phyloP scores from a whole-genome alignment of 805 yeast genomes.

The Kodamaea kakaduensis region DNA sequence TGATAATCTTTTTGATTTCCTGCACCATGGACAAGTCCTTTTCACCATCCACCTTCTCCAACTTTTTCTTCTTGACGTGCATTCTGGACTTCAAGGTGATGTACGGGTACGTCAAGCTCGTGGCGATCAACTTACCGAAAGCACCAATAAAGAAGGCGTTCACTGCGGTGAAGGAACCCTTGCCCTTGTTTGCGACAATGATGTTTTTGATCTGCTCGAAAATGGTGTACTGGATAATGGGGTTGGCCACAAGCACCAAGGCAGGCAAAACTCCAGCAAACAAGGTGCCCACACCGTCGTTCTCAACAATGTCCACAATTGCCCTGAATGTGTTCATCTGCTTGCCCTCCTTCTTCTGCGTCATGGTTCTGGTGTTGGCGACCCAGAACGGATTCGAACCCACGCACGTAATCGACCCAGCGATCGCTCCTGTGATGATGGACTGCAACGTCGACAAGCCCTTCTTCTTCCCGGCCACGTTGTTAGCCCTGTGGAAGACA shows the following conservation, averaged over 20 bases:
- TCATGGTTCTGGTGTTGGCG: slow-evolving; percentile 86
- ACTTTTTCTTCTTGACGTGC: slow-evolving; percentile 53
- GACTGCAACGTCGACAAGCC: slow-evolving; percentile 63
- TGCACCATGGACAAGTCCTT: slow-evolving; percentile 39
- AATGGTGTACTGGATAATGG: slow-evolving; percentile 87
- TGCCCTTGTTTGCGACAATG: slow-evolving; percentile 52
- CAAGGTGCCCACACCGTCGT: slow-evolving; percentile 68
- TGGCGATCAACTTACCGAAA: slow-evolving; percentile 84
- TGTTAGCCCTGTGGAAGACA: slow-evolving; percentile 36
- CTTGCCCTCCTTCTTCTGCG: slow-evolving; percentile 33
- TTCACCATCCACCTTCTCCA: slow-evolving; percentile 18
- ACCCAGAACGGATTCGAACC: slow-evolving; percentile 93
- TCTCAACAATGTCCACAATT: slow-evolving; percentile 56
- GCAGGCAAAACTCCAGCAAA: slow-evolving; percentile 90
- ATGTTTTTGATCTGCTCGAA: slow-evolving; percentile 80
- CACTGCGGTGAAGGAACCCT: slow-evolving; percentile 51
- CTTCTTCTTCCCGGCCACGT: slow-evolving; percentile 19
- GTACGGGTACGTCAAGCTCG: slow-evolving; percentile 85
- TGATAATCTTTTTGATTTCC: slow-evolving; percentile 55
- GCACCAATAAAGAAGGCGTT: slow-evolving; percentile 90
- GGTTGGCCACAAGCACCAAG: slow-evolving; percentile 77
- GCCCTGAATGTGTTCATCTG: slow-evolving; percentile 47
- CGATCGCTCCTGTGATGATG: slow-evolving; percentile 74
- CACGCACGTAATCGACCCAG: slow-evolving; percentile 81
- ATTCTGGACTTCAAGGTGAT: slow-evolving; percentile 84